A percentile compares a stretch with the other conserved stretches of the same genome.
Conservation (phyloP, 2,329 filamentous ascomycete genomes). For the Venturia effusa region DNA sequence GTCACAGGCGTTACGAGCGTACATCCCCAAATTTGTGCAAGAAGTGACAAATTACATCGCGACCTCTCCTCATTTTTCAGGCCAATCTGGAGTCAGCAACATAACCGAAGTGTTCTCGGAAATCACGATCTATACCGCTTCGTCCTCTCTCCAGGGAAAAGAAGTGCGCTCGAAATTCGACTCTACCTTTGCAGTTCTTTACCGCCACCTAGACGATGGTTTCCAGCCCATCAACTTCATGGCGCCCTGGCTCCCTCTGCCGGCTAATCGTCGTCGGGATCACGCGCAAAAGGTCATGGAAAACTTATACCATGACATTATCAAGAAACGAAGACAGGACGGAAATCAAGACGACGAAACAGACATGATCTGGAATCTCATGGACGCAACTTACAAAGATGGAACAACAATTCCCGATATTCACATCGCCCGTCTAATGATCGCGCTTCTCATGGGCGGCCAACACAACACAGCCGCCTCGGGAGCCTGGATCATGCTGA, state of each 20-base stretch:
- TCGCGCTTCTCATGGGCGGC: slow-evolving; percentile 73
- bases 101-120: slow-evolving; percentile 64
- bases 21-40: slow-evolving; percentile 61
- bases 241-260: slow-evolving; percentile 68
- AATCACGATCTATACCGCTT: slow-evolving; percentile 75
- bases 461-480: slow-evolving; percentile 75
- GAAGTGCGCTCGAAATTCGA: slow-evolving; percentile 67
- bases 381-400: slow-evolving; percentile 69
- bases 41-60: slow-evolving; percentile 63
- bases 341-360: slow-evolving; percentile 19
- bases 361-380: slow-evolving; percentile 77
- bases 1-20: slow-evolving; percentile 54
- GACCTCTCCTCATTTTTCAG: slow-evolving; percentile 50
- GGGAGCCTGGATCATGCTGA: slow-evolving; percentile 68
- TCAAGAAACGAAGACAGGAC: slow-evolving; percentile 44
- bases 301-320: slow-evolving; percentile 67
- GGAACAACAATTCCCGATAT: slow-evolving; percentile 60
- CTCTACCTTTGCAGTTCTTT: slow-evolving; percentile 61
- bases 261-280: slow-evolving; percentile 67
- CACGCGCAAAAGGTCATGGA: slow-evolving; percentile 64
- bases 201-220: slow-evolving; percentile 74
- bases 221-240: slow-evolving; percentile 77
- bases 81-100: slow-evolving; percentile 51
- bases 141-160: slow-evolving; percentile 68
- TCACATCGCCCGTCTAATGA: slow-evolving; percentile 80